phyloP scores from a whole-genome alignment of 1,284 basidiomycete species.

The Ceratobasidium sp. region DNA sequence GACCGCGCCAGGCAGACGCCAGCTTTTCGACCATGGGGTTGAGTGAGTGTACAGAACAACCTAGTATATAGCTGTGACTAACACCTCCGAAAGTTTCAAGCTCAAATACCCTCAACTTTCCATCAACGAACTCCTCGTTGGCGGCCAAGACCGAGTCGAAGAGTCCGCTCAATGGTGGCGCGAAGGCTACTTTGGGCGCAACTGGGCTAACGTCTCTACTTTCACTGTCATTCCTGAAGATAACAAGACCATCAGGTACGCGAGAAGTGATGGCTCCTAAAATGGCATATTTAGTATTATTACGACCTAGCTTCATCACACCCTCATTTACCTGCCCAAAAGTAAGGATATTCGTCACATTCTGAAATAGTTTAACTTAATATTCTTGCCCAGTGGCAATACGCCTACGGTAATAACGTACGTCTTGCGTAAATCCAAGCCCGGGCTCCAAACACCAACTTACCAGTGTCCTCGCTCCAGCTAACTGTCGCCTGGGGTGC shows the following conservation, averaged over 20 bases:
- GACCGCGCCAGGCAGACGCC: conserved; percentile 57
- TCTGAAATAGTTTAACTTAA: neutral
- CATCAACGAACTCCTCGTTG: conserved; percentile 58
- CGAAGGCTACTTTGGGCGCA: conserved; percentile 59
- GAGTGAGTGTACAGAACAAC: conserved; percentile 51
- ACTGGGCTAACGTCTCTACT: conserved; percentile 53
- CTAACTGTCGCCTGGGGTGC: conserved; percentile 56
- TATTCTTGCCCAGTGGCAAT: conserved; percentile 53
- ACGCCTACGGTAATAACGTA: conserved; percentile 57
- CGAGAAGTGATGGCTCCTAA: neutral
- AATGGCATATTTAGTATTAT: neutral
- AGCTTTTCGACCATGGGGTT: conserved; percentile 62
- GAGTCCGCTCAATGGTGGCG: conserved; percentile 62
- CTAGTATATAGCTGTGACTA: conserved; percentile 27
- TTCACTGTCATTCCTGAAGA: conserved; percentile 59
- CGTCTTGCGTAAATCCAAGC: conserved; percentile 27
- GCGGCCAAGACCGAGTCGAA: conserved; percentile 59
- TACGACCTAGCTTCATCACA: conserved; percentile 53
- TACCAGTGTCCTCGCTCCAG: conserved; percentile 47
- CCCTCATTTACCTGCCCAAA: conserved; percentile 60
- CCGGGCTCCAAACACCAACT: conserved; percentile 46
- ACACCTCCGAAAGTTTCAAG: conserved; percentile 52
- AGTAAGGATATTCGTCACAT: neutral
- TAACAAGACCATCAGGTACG: conserved; percentile 57
- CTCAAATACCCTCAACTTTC: conserved; percentile 57